phyloP scores from a whole-genome alignment of 805 yeast species.

The Blastobotrys chiropterorum region DNA sequence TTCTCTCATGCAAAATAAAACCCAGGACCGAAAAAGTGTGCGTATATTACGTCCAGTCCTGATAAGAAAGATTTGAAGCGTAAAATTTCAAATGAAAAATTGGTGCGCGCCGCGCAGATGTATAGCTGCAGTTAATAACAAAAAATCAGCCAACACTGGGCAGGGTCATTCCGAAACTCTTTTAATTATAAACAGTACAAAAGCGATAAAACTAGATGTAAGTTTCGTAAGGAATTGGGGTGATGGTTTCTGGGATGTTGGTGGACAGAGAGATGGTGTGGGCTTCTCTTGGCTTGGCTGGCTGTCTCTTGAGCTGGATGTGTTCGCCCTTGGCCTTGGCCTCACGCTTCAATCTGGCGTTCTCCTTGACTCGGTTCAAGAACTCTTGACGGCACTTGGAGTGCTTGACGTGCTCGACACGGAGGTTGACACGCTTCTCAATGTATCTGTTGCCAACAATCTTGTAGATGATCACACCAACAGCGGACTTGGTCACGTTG shows the following conservation, averaged over 20 bases:
- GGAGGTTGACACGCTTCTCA: constrained; percentile 97
- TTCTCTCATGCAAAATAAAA: neutral
- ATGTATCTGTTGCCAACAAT: constrained; percentile 98
- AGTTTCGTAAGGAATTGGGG: constrained; percentile 99
- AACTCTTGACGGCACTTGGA: constrained; percentile 99
- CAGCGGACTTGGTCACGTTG: constrained; percentile 98
- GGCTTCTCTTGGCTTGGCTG: constrained; percentile 94
- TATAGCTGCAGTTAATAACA: too few species aligned
- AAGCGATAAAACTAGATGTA: constrained; percentile 61
- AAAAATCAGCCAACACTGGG: too few species aligned
- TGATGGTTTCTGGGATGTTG: constrained; percentile 91
- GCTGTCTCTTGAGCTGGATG: constrained; percentile 94
- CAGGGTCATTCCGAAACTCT: neutral
- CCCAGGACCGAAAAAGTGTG: too few species aligned
- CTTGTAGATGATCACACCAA: constrained; percentile 98
- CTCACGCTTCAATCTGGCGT: constrained; percentile 88
- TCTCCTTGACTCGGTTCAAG: constrained; percentile 95
- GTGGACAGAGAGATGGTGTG: constrained; percentile 76
- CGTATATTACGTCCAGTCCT: too few species aligned
- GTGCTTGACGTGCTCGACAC: constrained; percentile 99
- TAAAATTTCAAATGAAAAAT: neutral
- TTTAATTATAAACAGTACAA: neutral
- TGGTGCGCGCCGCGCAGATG: neutral
- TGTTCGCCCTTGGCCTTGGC: constrained; percentile 92
- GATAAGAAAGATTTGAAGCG: neutral